Conservation (phyloP, 768 basidiomycete genomes). For the Leucocoprinus leucothites region DNA sequence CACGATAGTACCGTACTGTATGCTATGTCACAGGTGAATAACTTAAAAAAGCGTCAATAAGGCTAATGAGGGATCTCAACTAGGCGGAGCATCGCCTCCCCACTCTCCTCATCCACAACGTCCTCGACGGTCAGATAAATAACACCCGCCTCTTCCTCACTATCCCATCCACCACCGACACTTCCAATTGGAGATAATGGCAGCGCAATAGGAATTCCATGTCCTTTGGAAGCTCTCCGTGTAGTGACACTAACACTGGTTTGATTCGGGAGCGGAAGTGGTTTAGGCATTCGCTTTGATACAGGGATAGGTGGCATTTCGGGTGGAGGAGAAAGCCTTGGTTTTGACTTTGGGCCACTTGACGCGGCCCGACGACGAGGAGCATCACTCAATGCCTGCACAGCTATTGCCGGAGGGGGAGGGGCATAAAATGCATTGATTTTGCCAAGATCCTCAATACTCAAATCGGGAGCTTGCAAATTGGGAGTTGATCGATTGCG, state of each 20-base stretch:
- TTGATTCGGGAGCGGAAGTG: not conserved
- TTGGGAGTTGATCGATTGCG: conserved; percentile 10
- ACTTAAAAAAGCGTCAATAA: too few species aligned
- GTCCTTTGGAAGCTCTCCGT: not conserved
- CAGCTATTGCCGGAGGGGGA: not conserved
- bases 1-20: too few species aligned
- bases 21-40: too few species aligned
- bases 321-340: not conserved
- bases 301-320: not conserved
- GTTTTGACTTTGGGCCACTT: not conserved
- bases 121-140: conserved; percentile 13
- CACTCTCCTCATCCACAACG: conserved; percentile 8
- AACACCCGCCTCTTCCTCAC: not conserved
- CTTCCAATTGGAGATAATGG: conserved; percentile 9
- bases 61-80: conserved; percentile 1
- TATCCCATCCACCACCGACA: not conserved
- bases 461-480: conserved; percentile 2
- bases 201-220: not conserved
- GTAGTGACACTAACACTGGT: not conserved
- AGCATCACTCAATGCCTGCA: not conserved
- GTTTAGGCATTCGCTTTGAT: not conserved
- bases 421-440: conserved; percentile 11
- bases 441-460: conserved; percentile 8
- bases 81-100: not conserved
- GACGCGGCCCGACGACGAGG: not conserved